A percentile compares a stretch with the other conserved stretches of the same genome.
Evolutionary conservation across 2,329 filamentous ascomycete genomes (phyloP).

Genomic region (Hypoxylon sp.): DNA sequence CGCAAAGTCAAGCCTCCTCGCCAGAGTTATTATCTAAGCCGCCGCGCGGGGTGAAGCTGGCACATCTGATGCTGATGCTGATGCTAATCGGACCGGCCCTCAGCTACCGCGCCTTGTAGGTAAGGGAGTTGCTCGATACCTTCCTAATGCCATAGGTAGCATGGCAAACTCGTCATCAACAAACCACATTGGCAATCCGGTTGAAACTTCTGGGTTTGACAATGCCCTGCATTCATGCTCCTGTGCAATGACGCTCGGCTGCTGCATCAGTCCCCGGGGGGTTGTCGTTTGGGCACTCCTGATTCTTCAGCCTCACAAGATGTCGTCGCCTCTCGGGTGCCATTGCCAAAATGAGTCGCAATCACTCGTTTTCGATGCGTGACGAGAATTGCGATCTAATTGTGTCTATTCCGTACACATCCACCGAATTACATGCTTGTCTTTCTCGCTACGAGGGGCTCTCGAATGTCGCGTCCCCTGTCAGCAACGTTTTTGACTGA

Average conservation of each 20-base stretch:
- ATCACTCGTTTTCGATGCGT: conserved; percentile 18
- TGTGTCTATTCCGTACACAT: conserved; percentile 8
- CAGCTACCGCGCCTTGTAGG: conserved; percentile 36
- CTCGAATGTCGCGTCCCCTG: conserved; percentile 23
- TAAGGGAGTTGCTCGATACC: conserved; percentile 21
- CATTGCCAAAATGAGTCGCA: conserved; percentile 34
- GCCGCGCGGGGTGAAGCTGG: neutral
- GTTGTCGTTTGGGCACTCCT: conserved; percentile 12
- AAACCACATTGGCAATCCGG: conserved; percentile 30
- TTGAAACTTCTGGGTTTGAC: conserved; percentile 34
- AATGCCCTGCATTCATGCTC: conserved; percentile 31
- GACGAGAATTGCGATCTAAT: conserved; percentile 9
- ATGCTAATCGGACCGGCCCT: conserved; percentile 42
- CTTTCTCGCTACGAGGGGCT: neutral
- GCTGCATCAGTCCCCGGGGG: conserved; percentile 25
- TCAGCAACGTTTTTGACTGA: conserved; percentile 22
- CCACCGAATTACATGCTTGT: conserved; percentile 1
- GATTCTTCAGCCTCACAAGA: conserved; percentile 38
- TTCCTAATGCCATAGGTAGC: conserved; percentile 14
- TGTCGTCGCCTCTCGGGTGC: conserved; percentile 34
- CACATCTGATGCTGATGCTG: conserved; percentile 14
- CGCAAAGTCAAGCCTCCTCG: conserved; percentile 3
- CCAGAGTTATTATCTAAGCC: conserved; percentile 6
- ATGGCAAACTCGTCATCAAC: conserved; percentile 32
- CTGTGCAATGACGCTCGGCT: conserved; percentile 20